Conservation (phyloP, 345 rosid genomes). For the Populus euphratica region DNA sequence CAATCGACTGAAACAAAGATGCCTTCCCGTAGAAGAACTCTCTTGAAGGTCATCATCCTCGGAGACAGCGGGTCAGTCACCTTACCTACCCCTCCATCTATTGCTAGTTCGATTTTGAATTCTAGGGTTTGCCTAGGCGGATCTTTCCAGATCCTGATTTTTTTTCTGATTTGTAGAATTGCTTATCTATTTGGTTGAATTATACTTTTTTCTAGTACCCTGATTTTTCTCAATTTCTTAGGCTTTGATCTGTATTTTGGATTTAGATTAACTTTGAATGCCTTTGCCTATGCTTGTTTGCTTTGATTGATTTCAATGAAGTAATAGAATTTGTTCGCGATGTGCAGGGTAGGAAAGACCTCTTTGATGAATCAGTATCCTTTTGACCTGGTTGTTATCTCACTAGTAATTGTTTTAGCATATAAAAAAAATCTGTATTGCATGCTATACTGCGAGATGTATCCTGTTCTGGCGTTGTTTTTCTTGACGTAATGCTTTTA, state of each 20-base stretch:
- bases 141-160: conserved; percentile 6
- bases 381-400: not conserved
- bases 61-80: conserved; percentile 32
- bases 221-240: not conserved
- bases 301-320: not conserved
- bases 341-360: conserved; percentile 30
- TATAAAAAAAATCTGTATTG: not conserved
- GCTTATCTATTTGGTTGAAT: not conserved
- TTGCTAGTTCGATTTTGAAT: not conserved
- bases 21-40: conserved; percentile 34
- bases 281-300: not conserved
- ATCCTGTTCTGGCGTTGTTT: not conserved
- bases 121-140: not conserved
- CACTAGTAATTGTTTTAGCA: not conserved
- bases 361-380: conserved; percentile 36
- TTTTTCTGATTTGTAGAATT: not conserved
- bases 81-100: not conserved
- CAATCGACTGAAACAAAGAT: not conserved
- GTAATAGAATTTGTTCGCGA: not conserved
- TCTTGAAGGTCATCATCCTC: conserved; percentile 33
- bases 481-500: conserved; percentile 13
- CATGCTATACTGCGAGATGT: not conserved
- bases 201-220: not conserved
- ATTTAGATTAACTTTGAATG: not conserved
- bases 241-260: not conserved